Conservation (phyloP, 306 rosid species). For the Vigna reflexopilosa region DNA sequence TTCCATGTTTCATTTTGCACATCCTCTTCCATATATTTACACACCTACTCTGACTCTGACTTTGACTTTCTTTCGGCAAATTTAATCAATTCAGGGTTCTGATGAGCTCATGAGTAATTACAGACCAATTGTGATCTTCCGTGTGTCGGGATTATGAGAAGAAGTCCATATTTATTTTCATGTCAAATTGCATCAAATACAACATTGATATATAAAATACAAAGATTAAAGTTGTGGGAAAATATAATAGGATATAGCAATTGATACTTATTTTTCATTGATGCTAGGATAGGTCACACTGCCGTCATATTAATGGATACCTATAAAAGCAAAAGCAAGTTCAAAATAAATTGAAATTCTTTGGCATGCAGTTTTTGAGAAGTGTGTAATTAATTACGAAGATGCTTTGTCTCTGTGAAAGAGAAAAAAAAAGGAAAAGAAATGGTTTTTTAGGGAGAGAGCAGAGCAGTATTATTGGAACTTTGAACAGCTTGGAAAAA, state of each 20-base stretch:
- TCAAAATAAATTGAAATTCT: background rate
- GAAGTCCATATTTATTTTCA: conserved; percentile 21
- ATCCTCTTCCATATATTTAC: conserved; percentile 28
- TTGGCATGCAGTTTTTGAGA: background rate
- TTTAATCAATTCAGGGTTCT: background rate
- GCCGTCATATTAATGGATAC: conserved; percentile 35
- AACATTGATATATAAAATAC: conserved; percentile 17
- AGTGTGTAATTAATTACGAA: background rate
- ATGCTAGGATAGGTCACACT: conserved; percentile 44
- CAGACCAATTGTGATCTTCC: conserved; percentile 28
- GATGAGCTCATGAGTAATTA: background rate
- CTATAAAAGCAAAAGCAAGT: background rate
- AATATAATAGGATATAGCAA: conserved; percentile 23
- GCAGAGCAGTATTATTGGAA: conserved; percentile 46
- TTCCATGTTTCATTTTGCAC: conserved; percentile 24
- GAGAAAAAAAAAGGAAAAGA: background rate
- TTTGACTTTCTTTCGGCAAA: background rate
- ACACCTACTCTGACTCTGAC: conserved; percentile 39
- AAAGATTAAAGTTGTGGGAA: conserved; percentile 2
- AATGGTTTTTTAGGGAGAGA: background rate
- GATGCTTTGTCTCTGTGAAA: conserved; percentile 20
- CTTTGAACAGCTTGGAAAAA: conserved; percentile 36
- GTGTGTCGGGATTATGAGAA: conserved; percentile 11
- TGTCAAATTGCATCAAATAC: conserved; percentile 42
- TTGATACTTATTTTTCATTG: conserved; percentile 43